Evolutionary conservation across 768 basidiomycete genomes (phyloP), one percentile per base, ranked within the genome.

Genomic region (Tricholoma terreum): DNA sequence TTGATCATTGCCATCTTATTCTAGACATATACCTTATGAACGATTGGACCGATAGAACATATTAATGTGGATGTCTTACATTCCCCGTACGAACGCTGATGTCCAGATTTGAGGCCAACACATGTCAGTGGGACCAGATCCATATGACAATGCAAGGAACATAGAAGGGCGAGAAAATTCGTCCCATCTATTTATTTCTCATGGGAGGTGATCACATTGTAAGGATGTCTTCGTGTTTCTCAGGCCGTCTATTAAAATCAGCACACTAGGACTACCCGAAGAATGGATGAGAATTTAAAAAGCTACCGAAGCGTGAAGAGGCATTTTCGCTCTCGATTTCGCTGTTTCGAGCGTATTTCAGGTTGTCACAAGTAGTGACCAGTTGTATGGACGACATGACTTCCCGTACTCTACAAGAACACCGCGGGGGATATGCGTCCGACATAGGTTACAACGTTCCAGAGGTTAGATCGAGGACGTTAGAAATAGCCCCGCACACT

Each of bases 1-100:
- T 77, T 98, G 10, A 70, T 94, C 31, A 83, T 86, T 5, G 91
- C 94, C 43, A 89, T 98, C 33, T 74, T 97, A 45, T 69, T 92
- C 54, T 94, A 70, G 46, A 27, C 15, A 49, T 49, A 49, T 49
- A 49, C 34, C 34, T 14, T 9, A 14, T 58, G 51, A 19, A 12
- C 43, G 33, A 9, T 3, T 17, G 22, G 19, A 54, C 35, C 10
- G 21, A 40, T 14, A 6, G 10, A 15, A 53, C 38, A 31, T 22
- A 14, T 30, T 49, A 27, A 38, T 21, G 21, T 53, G 53, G 36
- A 21, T 50, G 22, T 40, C 19, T 46, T 33, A 30, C 30, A 7
- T 34, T 22, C 55, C 54, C 45, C 54, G 10, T 50, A 53, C 46
- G 40, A 52, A 54, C 24, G 46, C 50, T 14, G 43, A 24, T 55